Evolutionary conservation across 1,284 basidiomycete genomes (phyloP), one percentile per base, ranked within the genome.

Genomic region (Ceratobasidium theobromae): DNA sequence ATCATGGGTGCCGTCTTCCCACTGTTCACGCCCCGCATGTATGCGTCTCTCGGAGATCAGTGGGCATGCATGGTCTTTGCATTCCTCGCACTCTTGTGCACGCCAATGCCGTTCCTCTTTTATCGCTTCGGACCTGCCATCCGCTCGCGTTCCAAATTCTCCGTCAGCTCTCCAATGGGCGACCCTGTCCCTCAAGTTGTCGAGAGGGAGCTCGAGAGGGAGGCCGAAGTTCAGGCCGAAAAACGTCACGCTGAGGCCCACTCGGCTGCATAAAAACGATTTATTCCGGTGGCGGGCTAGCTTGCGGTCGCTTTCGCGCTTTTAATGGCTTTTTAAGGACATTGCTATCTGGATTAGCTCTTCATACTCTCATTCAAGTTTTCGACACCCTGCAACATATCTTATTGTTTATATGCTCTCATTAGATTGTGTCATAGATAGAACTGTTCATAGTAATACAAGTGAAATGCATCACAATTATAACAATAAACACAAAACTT

Each of bases 61-160:
- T 88, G 87, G 86, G 86, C 84, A 1, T 81, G 84, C 73, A 83
- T 81, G 53, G 76, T 89, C 12, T 85, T 89, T 71, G 86, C 81
- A 5, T 82, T 82, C 72, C 70, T 88, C 40, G 76, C 83, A 1
- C 73, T 84, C 2, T 75, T 76, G 0, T 87, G 85, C 72, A 80
- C 80, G 69, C 87, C 87, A 3, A 74, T 81, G 65, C 81, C 82
- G 0, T 79, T 81, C 74, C 65, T 80, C 21, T 80, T 82, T 70
- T 79, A 77, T 73, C 43, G 43, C 11, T 65, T 14, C 27, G 32
- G 35, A 6, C 51, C 57, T 49, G 57, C 57, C 2, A 60, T 60
- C 25, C 43, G 57, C 4, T 28, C 57, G 1, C 57, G 57, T 21
- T 60, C 57, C 28, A 60, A n/a, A 5, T 60, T 62, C 48, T 62